Percentiles rank a stretch among this genome's conserved stretches.
Evolutionary conservation across 148 eudicot species (phyloP).

Genomic region (Rhododendron molle): DNA sequence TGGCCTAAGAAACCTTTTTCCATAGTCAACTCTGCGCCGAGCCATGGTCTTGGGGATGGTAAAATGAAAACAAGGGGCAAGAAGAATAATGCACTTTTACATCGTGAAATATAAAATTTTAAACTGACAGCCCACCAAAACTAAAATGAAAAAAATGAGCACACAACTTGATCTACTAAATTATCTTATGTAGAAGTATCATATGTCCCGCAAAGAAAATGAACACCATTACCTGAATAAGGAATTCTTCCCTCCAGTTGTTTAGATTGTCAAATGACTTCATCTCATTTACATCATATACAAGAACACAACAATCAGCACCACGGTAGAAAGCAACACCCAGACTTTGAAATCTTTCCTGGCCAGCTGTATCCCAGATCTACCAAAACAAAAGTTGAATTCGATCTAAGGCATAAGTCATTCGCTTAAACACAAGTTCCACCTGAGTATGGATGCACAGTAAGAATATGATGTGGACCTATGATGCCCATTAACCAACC

Average conservation of each 20-base stretch:
- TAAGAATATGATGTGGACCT: not conserved
- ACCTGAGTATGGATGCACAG: not conserved
- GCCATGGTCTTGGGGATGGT: not conserved
- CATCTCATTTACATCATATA: constrained; percentile 85
- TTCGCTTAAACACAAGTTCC: not conserved
- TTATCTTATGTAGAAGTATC: not conserved
- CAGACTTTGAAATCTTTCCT: constrained; percentile 92
- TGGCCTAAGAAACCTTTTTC: not conserved
- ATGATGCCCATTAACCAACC: not conserved
- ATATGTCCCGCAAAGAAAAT: not conserved
- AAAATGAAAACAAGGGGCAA: not conserved
- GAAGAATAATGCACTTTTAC: not conserved
- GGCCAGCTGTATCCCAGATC: constrained; percentile 99
- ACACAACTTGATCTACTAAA: not conserved
- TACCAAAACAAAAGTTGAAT: constrained; percentile 23
- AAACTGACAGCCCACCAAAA: not conserved
- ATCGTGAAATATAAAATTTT: not conserved
- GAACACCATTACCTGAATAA: constrained; percentile 62
- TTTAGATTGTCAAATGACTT: constrained; percentile 85
- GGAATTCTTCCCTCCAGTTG: constrained; percentile 95
- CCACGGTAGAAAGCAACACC: constrained; percentile 99
- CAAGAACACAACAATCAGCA: constrained; percentile 98
- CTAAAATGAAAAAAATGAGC: not conserved
- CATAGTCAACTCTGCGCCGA: not conserved
- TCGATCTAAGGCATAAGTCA: constrained; percentile 1